Evolutionary conservation across 306 rosid genomes (phyloP), one percentile per base, ranked within the genome.

Genomic region (Vicia sativa): DNA sequence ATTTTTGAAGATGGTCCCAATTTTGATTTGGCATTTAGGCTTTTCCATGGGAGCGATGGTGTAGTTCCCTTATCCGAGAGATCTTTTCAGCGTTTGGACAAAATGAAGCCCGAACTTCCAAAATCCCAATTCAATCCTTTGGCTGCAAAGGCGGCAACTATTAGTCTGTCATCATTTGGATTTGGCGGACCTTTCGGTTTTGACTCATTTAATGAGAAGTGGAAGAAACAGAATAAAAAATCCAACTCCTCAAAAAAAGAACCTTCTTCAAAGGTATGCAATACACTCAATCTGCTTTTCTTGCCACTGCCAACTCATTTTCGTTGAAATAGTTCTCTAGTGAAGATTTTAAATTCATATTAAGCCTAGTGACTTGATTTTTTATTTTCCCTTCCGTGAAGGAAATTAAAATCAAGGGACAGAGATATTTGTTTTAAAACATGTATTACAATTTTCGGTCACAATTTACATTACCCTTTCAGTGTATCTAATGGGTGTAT

Each of bases 1-100:
- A 90, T 93, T 85, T 93, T 93, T 74, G 97, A 90, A 84, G 98
- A 93, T 81, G 97, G 89, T 59, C 98, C 98, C 77, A 88, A 90
- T 81, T 93, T 93, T 85, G 96, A 93, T 57, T 75, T 76, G 89
- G 95, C 98, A 54, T 93, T 90, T 76, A 88, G 91, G 83, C 96
- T 93, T 77, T 93, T 93, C 65, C 98, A 93, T 74, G 98, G 98
- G 64, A 79, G 68, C 29, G 95, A 93, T n/a, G 98, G 98, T 23
- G 96, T 93, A 21, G 98, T 93, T 49, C 98, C 98, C 65, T 85
- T 93, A 29, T 80, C 93, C 45, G 90, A 74, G 73, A 82, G 89
- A 76, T 71, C 96, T 15, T 84, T 63, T 50, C 81, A 67, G 71
- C 84, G 16, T 74, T 70, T 84, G 21, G 84, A 80, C 81, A 78